Evolutionary conservation across 2,329 filamentous ascomycete genomes (phyloP), one percentile per base, ranked within the genome.

Genomic region (Aspergillus persii): DNA sequence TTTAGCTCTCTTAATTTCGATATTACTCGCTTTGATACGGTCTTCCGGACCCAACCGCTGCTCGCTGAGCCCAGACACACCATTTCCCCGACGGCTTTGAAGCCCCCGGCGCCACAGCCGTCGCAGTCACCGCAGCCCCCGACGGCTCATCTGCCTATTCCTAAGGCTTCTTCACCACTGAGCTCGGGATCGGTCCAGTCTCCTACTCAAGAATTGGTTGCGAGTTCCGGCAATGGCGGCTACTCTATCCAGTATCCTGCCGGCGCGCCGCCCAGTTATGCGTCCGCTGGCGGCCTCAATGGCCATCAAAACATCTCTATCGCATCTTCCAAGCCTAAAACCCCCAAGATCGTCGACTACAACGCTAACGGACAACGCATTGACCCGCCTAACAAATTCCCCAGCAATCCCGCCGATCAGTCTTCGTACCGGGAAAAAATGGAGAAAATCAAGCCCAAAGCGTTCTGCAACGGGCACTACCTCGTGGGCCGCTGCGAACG

Each of bases 401-500:
- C 44, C 8, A 27, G 18, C 44, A 23, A 47, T 9, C 26, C 44
- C 18, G 7, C 18, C 18, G 48, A 59, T 8, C 4, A 26, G 29
- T 41, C 58, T 47, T 39, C 39, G 44, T 57, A 61, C 29, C 18
- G 12, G 7, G 31, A 50, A 8, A 59, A 59, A 15, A 4, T 47
- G 9, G 44, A 47, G 44, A 23, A 11, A 4, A 47, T 47, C 26
- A 26, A 26, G 11, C 44, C 44, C 44, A 47, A 47, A 23, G 59
- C 54, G 2, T 63, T 63, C 50, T 61, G 61, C 46, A 63, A 63
- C 41, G 54, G 49, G 5, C 12, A 31, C 3, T 63, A 59, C 31
- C 39, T 61, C 6, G 39, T 33, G 8, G 59, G 57, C 7, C 11
- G 26, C 11, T 63, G 61, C 12, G 51, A 50, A 8, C 53, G 47